Percentiles rank a stretch among this genome's conserved stretches.
These are phyloP conservation scores for Bruguiera sexangula DNA, from an alignment of 345 rosid genomes.

Conservation along the genomic window DNA sequence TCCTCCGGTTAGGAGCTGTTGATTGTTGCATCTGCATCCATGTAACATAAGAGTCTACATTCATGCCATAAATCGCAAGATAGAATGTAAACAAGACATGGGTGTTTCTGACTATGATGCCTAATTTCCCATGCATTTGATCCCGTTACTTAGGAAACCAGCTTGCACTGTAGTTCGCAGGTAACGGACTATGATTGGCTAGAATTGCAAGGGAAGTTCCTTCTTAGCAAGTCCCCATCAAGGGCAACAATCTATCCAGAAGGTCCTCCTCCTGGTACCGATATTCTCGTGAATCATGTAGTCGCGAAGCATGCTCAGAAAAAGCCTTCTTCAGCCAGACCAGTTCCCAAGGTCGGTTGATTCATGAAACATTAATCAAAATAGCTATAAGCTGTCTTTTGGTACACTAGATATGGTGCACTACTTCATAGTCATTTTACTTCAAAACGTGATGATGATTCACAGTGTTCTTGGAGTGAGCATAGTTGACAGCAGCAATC, in stretches of 20 bases:
- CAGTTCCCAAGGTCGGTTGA: conserved; percentile 53
- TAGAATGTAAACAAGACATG: not conserved
- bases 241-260: conserved; percentile 68
- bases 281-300: conserved; percentile 69
- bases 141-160: not conserved
- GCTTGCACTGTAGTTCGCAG: conserved; percentile 46
- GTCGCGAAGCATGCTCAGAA: conserved; percentile 67
- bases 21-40: too few relatives aligned
- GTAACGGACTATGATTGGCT: conserved; percentile 70
- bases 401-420: not conserved
- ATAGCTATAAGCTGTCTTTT: not conserved
- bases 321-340: conserved; percentile 51
- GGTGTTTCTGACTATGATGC: not conserved
- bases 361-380: not conserved
- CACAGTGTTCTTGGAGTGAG: conserved; percentile 54
- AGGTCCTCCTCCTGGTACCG: conserved; percentile 82
- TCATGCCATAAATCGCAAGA: too few relatives aligned
- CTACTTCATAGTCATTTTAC: not conserved
- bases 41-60: too few relatives aligned
- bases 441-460: conserved; percentile 19
- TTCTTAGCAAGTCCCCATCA: conserved; percentile 68
- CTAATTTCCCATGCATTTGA: not conserved
- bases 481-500: conserved; percentile 64
- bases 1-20: too few relatives aligned
- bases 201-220: conserved; percentile 73